Conservation (phyloP, 352 stramenopile species). For the Pythium phragmitis region DNA sequence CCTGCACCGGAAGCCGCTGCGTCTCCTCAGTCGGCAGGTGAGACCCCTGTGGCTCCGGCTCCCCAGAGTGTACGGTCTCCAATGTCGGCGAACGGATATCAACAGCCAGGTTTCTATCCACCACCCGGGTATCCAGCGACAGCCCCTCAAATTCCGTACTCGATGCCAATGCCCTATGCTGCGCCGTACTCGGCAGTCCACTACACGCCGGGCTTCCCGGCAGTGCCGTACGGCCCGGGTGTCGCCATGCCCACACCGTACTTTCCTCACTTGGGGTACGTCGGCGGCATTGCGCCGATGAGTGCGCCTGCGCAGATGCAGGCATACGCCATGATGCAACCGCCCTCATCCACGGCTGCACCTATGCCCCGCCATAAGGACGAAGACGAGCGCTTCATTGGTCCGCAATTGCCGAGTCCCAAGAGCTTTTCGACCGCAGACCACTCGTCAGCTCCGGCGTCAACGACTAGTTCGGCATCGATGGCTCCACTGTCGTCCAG, state of each 20-base stretch:
- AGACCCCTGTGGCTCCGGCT: conserved; percentile 8
- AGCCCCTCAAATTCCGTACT: conserved; percentile 15
- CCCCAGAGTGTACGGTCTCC: conserved; percentile 14
- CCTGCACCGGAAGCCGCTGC: not conserved
- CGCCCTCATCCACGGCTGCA: not conserved
- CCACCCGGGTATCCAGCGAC: conserved; percentile 30
- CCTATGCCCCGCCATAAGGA: not conserved
- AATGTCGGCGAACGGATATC: conserved; percentile 4
- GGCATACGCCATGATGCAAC: conserved; percentile 17
- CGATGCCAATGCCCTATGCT: conserved; percentile 31
- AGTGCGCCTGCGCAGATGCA: conserved; percentile 9
- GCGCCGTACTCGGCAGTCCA: conserved; percentile 32
- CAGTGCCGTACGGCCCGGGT: conserved; percentile 15
- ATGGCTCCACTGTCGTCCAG: not conserved
- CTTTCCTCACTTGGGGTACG: conserved; percentile 24
- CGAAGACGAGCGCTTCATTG: conserved; percentile 37
- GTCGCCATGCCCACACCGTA: conserved; percentile 20
- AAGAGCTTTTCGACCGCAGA: conserved; percentile 22
- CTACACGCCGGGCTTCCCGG: conserved; percentile 13
- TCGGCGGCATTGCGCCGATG: conserved; percentile 16
- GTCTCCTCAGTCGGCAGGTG: conserved; percentile 4
- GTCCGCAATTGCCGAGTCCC: conserved; percentile 40
- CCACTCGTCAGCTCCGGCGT: not conserved
- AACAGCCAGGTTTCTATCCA: conserved; percentile 33
- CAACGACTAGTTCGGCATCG: not conserved